These are phyloP conservation scores for Fusarium phyllophilum DNA, from an alignment of 2,329 filamentous ascomycete species.

Conservation along the genomic window DNA sequence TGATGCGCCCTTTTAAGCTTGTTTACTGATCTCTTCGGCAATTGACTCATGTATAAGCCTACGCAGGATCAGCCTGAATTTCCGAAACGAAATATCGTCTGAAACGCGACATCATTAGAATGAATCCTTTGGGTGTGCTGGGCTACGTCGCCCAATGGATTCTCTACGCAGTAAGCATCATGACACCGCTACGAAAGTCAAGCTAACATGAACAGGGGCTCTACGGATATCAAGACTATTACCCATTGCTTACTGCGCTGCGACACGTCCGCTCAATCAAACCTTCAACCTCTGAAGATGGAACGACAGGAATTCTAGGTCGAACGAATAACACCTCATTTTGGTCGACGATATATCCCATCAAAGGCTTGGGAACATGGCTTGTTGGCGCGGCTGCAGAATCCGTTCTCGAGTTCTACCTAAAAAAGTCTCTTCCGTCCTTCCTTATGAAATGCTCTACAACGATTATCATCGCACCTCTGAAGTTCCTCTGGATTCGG, in stretches of 20 bases:
- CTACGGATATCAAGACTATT: background rate
- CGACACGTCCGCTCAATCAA: background rate
- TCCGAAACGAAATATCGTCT: background rate
- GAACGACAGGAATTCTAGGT: background rate
- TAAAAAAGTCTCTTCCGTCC: accelerated
- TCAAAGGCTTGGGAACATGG: background rate
- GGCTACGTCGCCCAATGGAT: background rate
- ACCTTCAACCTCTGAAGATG: background rate
- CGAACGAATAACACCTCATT: background rate
- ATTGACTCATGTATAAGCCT: background rate
- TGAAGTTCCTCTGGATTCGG: background rate
- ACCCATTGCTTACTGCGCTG: background rate
- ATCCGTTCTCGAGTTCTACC: background rate
- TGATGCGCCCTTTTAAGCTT: background rate
- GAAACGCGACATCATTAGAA: background rate
- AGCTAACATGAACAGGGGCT: background rate
- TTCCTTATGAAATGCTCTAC: background rate
- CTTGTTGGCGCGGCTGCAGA: background rate
- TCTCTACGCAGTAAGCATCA: background rate
- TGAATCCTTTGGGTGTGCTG: background rate
- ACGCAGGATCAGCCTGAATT: background rate
- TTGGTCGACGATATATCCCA: background rate
- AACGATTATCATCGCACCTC: background rate
- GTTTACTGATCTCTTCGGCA: background rate
- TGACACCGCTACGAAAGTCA: background rate